These are phyloP conservation scores for Onygena corvina DNA, from an alignment of 2,329 filamentous ascomycete genomes.

Conservation along the genomic window DNA sequence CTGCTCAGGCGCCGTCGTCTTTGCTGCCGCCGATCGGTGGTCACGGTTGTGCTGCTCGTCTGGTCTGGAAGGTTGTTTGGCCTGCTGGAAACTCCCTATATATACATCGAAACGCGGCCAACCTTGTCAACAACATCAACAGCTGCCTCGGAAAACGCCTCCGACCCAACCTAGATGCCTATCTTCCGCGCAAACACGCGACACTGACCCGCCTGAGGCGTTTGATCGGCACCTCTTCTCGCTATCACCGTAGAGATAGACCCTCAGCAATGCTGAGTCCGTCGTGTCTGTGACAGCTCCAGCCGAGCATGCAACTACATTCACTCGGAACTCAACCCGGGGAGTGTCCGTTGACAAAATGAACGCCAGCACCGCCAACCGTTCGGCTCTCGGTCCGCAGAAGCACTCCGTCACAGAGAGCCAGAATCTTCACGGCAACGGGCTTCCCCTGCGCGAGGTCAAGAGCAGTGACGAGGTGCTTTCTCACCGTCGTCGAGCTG, in stretches of 20 bases:
- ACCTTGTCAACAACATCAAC: no score
- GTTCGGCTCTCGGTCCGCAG: neutral
- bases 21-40: no score
- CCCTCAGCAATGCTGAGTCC: neutral
- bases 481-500: neutral
- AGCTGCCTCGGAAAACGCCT: neutral
- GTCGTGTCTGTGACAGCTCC: neutral
- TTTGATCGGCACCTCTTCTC: neutral
- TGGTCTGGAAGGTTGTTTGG: no score
- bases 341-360: conserved; percentile 2
- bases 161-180: no score
- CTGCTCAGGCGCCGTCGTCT: no score
- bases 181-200: neutral
- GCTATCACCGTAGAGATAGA: neutral
- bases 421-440: conserved; percentile 17
- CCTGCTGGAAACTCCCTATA: no score
- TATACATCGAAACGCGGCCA: no score
- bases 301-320: conserved; percentile 1
- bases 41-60: no score
- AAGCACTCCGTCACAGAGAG: conserved; percentile 28
- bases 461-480: conserved; percentile 5
- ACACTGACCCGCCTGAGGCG: neutral
- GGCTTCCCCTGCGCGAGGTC: neutral
- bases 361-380: neutral
- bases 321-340: neutral